Evolutionary conservation across 352 stramenopile genomes (phyloP), one percentile per base, ranked within the genome.

Genomic region (Pelagophyceae sp.): DNA sequence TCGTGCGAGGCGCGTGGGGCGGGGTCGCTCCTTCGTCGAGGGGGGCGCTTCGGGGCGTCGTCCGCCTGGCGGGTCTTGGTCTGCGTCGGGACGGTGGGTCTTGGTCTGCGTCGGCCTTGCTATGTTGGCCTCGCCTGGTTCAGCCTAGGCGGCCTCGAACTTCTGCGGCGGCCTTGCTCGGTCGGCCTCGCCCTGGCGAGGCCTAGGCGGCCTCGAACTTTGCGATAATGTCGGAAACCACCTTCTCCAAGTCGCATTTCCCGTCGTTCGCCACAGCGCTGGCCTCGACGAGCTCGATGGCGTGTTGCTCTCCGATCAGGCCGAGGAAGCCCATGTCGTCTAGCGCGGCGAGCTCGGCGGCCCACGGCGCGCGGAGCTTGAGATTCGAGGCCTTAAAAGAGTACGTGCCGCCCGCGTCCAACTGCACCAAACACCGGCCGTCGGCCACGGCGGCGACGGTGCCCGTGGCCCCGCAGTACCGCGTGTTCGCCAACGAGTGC

Each of bases 271-370:
- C 5, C 11, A 27, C 31, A 11, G 31, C 31, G 60, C 31, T 29
- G 25, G 31, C 31, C 11, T 15, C 25, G 60, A 67, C 11, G 60
- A 11, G 60, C 11, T 29, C 27, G 60, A 67, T 11, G 60, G 11
- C 15, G 60, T 29, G 11, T 11, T 15, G 25, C 25, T 29, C 27
- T 11, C 60, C 60, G 60, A 67, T 11, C 11, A 35, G 31, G 31
- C 31, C 27, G 60, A 67, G 11, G 60, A 67, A 67, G 60, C 60
- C 60, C 60, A 67, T 67, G 25, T 29, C 60, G 11, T 67, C 60
- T 11, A 67, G 60, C 11, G 60, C 60, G 11, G 60, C 60, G 11
- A 67, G 60, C 45, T 11, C 45, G 11, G 45, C 45, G 11, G 45
- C 11, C 45, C 11, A 23, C 45, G 45, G 45, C 45, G 45, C 11